Conservation (phyloP, 148 eudicot species). For the Amaranthus cruentus region DNA sequence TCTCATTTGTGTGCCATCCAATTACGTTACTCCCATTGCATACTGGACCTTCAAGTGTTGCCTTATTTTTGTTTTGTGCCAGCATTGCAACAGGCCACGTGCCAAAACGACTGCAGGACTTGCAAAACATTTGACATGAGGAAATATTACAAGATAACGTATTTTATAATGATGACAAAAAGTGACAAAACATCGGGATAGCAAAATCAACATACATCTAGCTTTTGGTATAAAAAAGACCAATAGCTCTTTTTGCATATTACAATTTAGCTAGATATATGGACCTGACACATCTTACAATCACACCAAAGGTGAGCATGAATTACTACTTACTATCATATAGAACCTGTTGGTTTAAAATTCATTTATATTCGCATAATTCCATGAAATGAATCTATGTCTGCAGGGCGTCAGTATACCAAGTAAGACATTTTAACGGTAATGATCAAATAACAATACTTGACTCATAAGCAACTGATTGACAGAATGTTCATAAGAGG, state of each 20-base stretch:
- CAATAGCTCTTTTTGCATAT: no score
- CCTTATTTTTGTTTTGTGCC: conserved; percentile 78
- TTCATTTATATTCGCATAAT: neutral
- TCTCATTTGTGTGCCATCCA: conserved; percentile 99
- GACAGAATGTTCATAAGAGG: neutral
- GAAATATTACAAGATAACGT: neutral
- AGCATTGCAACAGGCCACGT: conserved; percentile 99
- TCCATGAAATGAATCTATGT: neutral
- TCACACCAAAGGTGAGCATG: neutral
- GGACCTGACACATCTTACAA: no score
- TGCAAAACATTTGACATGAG: conserved; percentile 4
- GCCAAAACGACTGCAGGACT: conserved; percentile 74
- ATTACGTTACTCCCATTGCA: conserved; percentile 75
- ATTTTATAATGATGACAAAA: neutral
- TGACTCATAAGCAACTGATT: neutral
- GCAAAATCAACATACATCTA: neutral
- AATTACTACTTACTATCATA: neutral
- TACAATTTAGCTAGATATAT: neutral
- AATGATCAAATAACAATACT: neutral
- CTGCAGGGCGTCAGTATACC: no score
- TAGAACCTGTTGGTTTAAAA: neutral
- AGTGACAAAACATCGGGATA: neutral
- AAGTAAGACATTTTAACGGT: neutral
- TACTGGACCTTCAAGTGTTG: conserved; percentile 85
- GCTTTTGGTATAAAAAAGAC: neutral